phyloP scores from a whole-genome alignment of 2,329 filamentous ascomycete species.

The Hirsutella rhossiliensis region DNA sequence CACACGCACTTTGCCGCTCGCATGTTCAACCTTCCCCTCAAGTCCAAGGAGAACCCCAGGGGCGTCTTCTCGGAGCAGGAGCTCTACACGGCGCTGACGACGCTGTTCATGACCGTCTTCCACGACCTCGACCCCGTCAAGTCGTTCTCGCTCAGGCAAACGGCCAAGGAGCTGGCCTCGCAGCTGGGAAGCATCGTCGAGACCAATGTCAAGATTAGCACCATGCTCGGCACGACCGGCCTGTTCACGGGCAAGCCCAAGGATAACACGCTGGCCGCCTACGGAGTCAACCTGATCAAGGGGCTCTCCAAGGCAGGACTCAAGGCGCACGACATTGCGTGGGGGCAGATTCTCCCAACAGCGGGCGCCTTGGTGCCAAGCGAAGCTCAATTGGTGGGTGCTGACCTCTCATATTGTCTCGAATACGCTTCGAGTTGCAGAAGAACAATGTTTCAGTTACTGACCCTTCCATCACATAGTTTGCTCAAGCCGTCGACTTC shows the following conservation, averaged over 20 bases:
- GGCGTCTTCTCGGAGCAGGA: slow-evolving; percentile 45
- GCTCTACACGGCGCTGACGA: slow-evolving; percentile 49
- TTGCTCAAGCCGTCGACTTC: slow-evolving; percentile 62
- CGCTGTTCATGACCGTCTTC: slow-evolving; percentile 55
- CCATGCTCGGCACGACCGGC: slow-evolving; percentile 21
- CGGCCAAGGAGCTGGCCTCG: slow-evolving; percentile 40
- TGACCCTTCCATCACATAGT: slow-evolving; percentile 24
- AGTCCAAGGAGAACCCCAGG: slow-evolving; percentile 45
- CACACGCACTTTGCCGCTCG: slow-evolving; percentile 53
- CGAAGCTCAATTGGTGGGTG: slow-evolving; percentile 52
- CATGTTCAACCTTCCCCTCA: slow-evolving; percentile 54
- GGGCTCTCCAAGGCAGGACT: slow-evolving; percentile 51
- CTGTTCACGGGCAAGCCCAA: slow-evolving; percentile 40
- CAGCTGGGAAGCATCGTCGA: slow-evolving; percentile 52
- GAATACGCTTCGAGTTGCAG: not conserved
- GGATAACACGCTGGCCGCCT: slow-evolving; percentile 44
- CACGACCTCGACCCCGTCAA: slow-evolving; percentile 54
- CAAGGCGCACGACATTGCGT: slow-evolving; percentile 53
- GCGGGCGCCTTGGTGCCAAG: slow-evolving; percentile 56
- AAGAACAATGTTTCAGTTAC: not conserved
- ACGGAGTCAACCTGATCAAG: slow-evolving; percentile 55
- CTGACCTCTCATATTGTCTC: no score
- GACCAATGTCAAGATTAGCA: slow-evolving; percentile 50
- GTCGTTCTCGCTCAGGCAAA: slow-evolving; percentile 51
- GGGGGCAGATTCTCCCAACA: slow-evolving; percentile 57